Evolutionary conservation across 345 rosid species (phyloP), one percentile per base, ranked within the genome.

Genomic region (Bruguiera parviflora): DNA sequence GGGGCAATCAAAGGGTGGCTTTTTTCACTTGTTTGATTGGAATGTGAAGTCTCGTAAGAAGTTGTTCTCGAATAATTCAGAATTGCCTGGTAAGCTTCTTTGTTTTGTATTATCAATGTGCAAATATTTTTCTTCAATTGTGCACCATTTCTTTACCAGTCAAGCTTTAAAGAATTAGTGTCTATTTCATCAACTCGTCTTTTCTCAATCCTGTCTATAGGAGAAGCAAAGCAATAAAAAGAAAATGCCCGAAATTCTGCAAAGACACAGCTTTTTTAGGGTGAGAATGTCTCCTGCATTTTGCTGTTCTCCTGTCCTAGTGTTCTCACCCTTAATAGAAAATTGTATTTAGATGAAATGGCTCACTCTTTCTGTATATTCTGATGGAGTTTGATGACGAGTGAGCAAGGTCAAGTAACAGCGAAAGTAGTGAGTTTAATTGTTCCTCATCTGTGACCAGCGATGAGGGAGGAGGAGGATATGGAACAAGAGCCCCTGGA

Each of bases 11-110:
- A 95, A 89, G 75, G 92, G 96, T 75, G 82, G 89, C 15, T 85
- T 90, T 64, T 81, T 86, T n/a, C 66, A 84, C 64, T 75, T 92
- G 35, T 95, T 95, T 75, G 92, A 89, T 73, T 90, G 98, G 99
- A 80, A 88, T 76, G 87, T 89, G 16, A 95, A 87, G 82, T 95
- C 97, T 63, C 73, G 85, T 46, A 92, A 89, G 88, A 95, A 88
- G 82, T 82, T 88, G 52, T 84, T 92, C 67, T 58, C 87, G 25
- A 80, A 72, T 74, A 78, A 70, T 67, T 71, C 80, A 1, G 87
- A 83, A 25, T 58, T 73, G 21, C 66, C 80, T n/a, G 90, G 90
- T 88, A 85, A 49, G 60, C 33, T 0, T 32, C 15, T 43, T 75
- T 47, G 68, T 57, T 31, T 52, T 3, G 31, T 22, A 64, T 56